These are phyloP conservation scores for Gilbertella persicaria DNA, from an alignment of 371 early-diverging fungal species.

Conservation along the genomic window DNA sequence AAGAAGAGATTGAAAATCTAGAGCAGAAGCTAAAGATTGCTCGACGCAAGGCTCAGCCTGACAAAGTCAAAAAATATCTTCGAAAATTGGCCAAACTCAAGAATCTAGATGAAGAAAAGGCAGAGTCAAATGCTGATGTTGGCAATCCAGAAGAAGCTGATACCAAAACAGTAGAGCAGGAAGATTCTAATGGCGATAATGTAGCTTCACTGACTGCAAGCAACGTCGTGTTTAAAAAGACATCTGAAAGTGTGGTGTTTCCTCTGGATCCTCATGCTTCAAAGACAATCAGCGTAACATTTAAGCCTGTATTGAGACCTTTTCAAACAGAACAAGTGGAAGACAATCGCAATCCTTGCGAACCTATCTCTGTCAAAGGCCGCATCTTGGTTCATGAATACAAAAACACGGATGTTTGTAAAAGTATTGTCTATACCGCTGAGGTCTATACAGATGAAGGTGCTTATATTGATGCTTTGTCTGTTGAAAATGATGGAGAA, in stretches of 20 bases:
- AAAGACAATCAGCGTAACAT: slow-evolving; percentile 65
- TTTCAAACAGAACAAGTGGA: slow-evolving; percentile 13
- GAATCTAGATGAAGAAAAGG: slow-evolving; percentile 35
- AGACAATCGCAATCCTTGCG: background rate
- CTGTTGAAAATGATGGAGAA: slow-evolving; percentile 19
- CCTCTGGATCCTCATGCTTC: slow-evolving; percentile 73
- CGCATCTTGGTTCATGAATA: slow-evolving; percentile 84
- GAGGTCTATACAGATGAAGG: slow-evolving; percentile 46
- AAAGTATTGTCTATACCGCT: slow-evolving; percentile 66
- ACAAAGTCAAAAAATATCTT: slow-evolving; percentile 87
- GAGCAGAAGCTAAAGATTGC: slow-evolving; percentile 98
- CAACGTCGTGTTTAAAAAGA: slow-evolving; percentile 58
- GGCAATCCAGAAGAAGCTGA: background rate
- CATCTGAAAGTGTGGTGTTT: slow-evolving; percentile 75
- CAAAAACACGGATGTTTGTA: slow-evolving; percentile 88
- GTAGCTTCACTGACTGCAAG: slow-evolving; percentile 14
- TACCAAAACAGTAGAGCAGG: background rate
- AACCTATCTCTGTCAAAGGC: slow-evolving; percentile 39
- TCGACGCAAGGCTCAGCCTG: slow-evolving; percentile 83
- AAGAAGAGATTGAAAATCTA: slow-evolving; percentile 93
- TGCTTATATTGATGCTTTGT: slow-evolving; percentile 38
- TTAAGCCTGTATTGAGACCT: slow-evolving; percentile 51
- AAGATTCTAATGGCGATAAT: background rate
- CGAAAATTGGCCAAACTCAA: slow-evolving; percentile 70
- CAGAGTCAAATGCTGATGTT: slow-evolving; percentile 1